These are phyloP conservation scores for Leccinum subtestaceum DNA, from an alignment of 768 basidiomycete species.

Conservation along the genomic window DNA sequence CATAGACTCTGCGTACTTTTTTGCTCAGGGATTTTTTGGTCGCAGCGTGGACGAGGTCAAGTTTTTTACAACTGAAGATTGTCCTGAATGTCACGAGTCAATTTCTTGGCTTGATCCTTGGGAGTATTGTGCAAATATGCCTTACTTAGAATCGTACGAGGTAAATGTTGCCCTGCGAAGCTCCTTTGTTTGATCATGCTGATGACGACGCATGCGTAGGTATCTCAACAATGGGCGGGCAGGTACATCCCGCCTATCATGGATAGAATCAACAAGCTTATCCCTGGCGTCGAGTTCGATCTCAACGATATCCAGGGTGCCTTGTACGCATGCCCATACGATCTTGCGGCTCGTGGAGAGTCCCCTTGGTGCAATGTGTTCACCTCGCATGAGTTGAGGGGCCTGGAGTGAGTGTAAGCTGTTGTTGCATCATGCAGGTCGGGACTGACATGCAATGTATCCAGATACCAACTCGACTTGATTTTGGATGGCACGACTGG, in stretches of 20 bases:
- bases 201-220: neutral
- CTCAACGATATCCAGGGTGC: constrained; percentile 35
- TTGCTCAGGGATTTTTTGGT: constrained; percentile 39
- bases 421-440: neutral
- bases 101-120: constrained; percentile 41
- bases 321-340: constrained; percentile 42
- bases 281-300: constrained; percentile 34
- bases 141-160: neutral
- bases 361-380: constrained; percentile 45
- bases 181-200: neutral
- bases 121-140: constrained; percentile 31
- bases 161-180: neutral
- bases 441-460: neutral
- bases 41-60: constrained; percentile 22
- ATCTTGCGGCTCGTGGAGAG: constrained; percentile 33
- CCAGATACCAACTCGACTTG: constrained; percentile 39
- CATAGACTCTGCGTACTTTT: constrained; percentile 41
- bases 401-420: constrained; percentile 34
- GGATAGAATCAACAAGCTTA: constrained; percentile 32
- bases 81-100: constrained; percentile 20
- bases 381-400: constrained; percentile 29
- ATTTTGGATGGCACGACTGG: constrained; percentile 33
- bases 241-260: constrained; percentile 38
- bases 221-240: constrained; percentile 27
- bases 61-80: constrained; percentile 33